A percentile compares a stretch with the other conserved stretches of the same genome.
phyloP scores from a whole-genome alignment of 2,329 filamentous ascomycete genomes.

The Cytospora piceicola region DNA sequence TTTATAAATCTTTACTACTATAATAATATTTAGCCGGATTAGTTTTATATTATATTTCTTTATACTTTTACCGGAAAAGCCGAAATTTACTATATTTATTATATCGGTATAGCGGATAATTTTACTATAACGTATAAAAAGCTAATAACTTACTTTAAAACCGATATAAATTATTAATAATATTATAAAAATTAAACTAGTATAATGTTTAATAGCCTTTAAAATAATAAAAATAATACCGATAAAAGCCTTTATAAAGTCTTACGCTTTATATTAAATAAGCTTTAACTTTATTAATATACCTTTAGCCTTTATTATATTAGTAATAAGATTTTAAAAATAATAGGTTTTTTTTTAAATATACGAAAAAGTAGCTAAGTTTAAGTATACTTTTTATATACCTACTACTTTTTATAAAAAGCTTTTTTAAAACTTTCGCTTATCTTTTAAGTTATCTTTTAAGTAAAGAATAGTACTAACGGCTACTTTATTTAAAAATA shows the following conservation, averaged over 20 bases:
- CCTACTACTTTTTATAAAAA: background rate
- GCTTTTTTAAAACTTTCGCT: background rate
- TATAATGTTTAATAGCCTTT: background rate
- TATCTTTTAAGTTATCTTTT: background rate
- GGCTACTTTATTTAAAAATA: background rate
- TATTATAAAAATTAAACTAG: background rate
- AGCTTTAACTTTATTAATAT: background rate
- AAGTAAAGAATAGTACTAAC: background rate
- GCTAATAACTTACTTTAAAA: background rate
- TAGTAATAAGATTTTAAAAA: background rate
- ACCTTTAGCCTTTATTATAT: background rate
- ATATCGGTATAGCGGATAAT: background rate
- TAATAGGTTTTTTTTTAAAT: background rate
- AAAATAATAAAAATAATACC: background rate
- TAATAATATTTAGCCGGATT: background rate
- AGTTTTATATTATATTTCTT: background rate
- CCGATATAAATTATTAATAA: background rate
- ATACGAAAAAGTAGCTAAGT: background rate
- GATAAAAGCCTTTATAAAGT: background rate
- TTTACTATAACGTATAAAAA: background rate
- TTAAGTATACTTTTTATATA: background rate
- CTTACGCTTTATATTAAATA: background rate
- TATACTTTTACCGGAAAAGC: background rate
- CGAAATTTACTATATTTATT: background rate
- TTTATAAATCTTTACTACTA: background rate